Evolutionary conservation across 176 grass and related monocot species (phyloP), one percentile per base, ranked within the genome.

Genomic region (Juncus inflexus): DNA sequence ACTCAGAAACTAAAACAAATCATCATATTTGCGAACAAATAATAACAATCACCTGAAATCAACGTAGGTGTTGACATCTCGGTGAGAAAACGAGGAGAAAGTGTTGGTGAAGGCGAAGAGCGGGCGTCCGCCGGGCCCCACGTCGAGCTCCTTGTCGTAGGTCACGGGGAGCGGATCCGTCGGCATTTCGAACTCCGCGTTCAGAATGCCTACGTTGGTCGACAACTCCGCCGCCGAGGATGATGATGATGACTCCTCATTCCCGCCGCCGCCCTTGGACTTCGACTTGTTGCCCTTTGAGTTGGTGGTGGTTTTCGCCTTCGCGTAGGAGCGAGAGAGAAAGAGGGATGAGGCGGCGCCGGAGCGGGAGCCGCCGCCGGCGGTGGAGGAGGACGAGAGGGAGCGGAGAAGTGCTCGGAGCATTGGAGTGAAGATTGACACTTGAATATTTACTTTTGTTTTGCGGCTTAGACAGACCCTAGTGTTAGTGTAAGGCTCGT

Each of bases 81-180:
- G 81, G 59, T 83, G 77, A 5, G 67, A 16, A 52, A 97, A 83
- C 1, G 77, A 70, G 14, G 74, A 78, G 57, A 97, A 97, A 28
- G 85, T 83, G 19, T 86, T 73, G 36, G 88, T 84, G 64, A 86
- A 86, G 64, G 88, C 58, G 51, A 97, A 97, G 64, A 97, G 94
- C 55, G 85, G 88, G 11, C 85, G 81, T 19, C 88, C 83, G n/a
- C 68, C 65, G 3, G 94, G 85, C 11, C 94, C 94, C 13, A 97
- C 82, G 67, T 97, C 85, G 13, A 97, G 80, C 55, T 83, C 77
- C 3, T 82, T 78, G 4, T 97, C 85, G 55, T 97, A 97, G 15
- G 74, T 72, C 8, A 78, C 79, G 6, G 88, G 94, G 35, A 92
- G 88, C 36, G 94, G 83, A 65, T 80, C 82, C 1, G 79, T 97